These are phyloP conservation scores for Coniochaeta sp. DNA, from an alignment of 2,329 filamentous ascomycete species.

Conservation along the genomic window DNA sequence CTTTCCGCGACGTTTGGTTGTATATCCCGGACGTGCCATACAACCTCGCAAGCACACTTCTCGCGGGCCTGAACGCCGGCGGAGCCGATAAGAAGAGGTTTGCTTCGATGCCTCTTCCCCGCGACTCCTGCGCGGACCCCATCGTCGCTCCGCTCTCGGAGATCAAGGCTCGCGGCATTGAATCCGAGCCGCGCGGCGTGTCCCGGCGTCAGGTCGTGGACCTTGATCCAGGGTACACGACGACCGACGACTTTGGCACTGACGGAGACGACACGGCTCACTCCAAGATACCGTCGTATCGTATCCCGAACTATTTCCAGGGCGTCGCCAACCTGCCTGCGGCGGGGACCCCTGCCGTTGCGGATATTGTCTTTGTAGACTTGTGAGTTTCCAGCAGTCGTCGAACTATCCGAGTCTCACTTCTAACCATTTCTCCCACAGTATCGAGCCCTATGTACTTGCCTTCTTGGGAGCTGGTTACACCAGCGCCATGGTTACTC, in stretches of 20 bases:
- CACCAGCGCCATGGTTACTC: conserved; percentile 24
- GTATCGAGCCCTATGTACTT: conserved; percentile 29
- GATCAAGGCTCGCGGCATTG: conserved; percentile 6
- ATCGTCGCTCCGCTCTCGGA: conserved; percentile 13
- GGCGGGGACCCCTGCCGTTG: conserved; percentile 30
- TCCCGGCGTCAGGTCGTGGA: conserved; percentile 40
- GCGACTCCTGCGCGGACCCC: conserved; percentile 42
- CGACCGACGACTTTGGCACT: conserved; percentile 47
- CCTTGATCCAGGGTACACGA: conserved; percentile 43
- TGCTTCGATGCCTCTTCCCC: conserved; percentile 24
- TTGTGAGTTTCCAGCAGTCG: conserved; percentile 27
- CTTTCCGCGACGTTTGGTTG: conserved; percentile 45
- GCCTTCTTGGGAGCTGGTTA: conserved; percentile 26
- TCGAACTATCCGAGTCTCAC: background rate
- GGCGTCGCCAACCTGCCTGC: conserved; percentile 38
- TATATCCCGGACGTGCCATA: conserved; percentile 47
- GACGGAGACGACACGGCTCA: conserved; percentile 49
- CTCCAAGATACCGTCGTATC: conserved; percentile 35
- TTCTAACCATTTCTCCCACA: conserved; percentile 8
- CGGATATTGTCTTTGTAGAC: conserved; percentile 48
- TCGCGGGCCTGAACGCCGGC: conserved; percentile 34
- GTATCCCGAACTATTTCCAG: conserved; percentile 42
- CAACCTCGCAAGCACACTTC: conserved; percentile 28
- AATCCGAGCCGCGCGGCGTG: conserved; percentile 24
- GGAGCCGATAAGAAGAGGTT: conserved; percentile 27